phyloP scores from a whole-genome alignment of 345 rosid species.

The Pistacia atlantica region DNA sequence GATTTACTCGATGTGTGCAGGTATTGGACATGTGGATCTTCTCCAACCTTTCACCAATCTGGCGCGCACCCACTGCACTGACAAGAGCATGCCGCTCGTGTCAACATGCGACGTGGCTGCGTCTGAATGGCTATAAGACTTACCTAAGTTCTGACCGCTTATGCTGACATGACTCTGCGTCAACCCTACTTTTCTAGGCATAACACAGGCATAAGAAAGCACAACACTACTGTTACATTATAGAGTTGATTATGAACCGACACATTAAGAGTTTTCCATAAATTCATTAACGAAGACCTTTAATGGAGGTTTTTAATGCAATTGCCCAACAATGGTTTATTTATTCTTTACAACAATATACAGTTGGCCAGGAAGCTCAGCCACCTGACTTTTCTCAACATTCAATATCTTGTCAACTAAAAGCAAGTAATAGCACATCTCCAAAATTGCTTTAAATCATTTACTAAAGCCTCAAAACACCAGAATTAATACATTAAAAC shows the following conservation, averaged over 20 bases:
- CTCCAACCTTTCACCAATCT: too few species aligned
- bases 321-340: background rate
- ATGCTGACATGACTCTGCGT: too few species aligned
- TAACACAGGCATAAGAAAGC: background rate
- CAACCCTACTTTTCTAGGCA: too few species aligned
- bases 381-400: background rate
- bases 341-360: background rate
- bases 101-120: too few species aligned
- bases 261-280: background rate
- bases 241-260: background rate
- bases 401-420: background rate
- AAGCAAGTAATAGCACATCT: background rate
- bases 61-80: too few species aligned
- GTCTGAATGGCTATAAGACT: too few species aligned
- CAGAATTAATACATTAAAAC: background rate
- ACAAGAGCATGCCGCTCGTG: too few species aligned
- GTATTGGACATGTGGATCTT: too few species aligned
- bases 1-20: too few species aligned
- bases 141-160: too few species aligned
- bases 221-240: background rate
- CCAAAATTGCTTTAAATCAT: background rate
- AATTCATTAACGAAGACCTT: background rate
- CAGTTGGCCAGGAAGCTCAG: background rate
- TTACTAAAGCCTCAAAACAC: background rate
- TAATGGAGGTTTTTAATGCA: background rate